Base-by-base conservation (phyloP, 2,329 filamentous ascomycete species). In the Incumbomyces lentus region DNA sequence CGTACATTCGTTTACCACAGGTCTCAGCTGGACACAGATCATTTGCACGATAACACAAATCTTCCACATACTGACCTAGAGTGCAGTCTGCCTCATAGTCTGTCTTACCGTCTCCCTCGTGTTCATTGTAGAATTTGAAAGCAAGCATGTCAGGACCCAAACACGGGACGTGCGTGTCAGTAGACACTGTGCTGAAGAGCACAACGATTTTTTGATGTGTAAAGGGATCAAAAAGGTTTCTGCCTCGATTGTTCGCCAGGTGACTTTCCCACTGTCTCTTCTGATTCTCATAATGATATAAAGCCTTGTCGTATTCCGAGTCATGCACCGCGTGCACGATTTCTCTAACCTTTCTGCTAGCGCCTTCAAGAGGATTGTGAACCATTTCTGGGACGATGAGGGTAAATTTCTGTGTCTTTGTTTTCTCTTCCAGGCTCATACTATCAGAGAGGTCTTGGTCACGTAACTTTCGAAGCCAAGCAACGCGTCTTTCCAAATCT, bases 251-350 rank as follows among this genome's bases (percentile, higher is more conserved):
- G 12, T 86, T 87, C 42, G 90, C 81, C 17, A 95, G 82, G 58
- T 95, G 95, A 22, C 86, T 86, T 61, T 98, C 92, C 92, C 92
- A 98, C 56, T 95, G 89, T 26, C 86, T 79, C 47, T 88, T 95
- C 61, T 96, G 90, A 0, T 87, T 95, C 62, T 88, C 79, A 61
- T 96, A 98, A 57, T 89, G 88, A 65, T 95, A 86, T 30, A 93
- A 68, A 1, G 90, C 89, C 64, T 92, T 94, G 62, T 98, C 89
- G 58, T 96, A 95, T 63, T 98, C 92, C 1, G 89, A 89, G 61
- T 95, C 87, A 63, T 96, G 89, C 11, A 95, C 89, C 17, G 92
- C 92, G 61, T 92, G 88, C 6, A 98, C 69, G 40, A 96, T 87
- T 58, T 96, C 90, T 68, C 89, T 88, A 29, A 95, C 86, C 60